Evolutionary conservation across 2,329 filamentous ascomycete species (phyloP).

Genomic region (Pseudocercospora eumusae): DNA sequence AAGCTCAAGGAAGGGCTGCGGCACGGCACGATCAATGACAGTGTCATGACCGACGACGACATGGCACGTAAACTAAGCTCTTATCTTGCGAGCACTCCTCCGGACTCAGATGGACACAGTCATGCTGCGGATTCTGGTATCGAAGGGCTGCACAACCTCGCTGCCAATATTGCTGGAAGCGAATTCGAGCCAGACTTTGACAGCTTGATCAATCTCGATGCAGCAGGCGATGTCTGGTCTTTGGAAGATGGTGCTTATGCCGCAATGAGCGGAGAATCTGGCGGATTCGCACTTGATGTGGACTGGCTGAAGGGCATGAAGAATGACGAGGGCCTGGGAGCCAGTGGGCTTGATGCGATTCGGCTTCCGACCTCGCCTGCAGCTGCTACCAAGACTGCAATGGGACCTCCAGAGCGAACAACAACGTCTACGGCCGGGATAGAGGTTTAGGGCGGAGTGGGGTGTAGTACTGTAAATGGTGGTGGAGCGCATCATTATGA

Average conservation of each 20-base stretch:
- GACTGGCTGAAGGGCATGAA: constrained; percentile 42
- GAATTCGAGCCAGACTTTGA: constrained; percentile 42
- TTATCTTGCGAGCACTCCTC: constrained; percentile 54
- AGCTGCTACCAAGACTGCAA: neutral
- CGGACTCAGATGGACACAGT: constrained; percentile 42
- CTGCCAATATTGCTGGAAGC: constrained; percentile 19
- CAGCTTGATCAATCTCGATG: constrained; percentile 42
- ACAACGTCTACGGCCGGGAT: neutral
- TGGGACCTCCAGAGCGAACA: neutral
- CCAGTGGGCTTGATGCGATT: constrained; percentile 11
- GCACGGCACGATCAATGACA: constrained; percentile 5
- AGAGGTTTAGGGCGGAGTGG: neutral
- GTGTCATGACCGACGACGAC: constrained; percentile 46
- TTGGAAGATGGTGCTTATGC: constrained; percentile 40
- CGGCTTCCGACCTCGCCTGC: neutral
- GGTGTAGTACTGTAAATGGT: neutral
- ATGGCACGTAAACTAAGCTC: constrained; percentile 51
- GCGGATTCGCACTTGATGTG: constrained; percentile 40
- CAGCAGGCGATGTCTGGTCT: constrained; percentile 38
- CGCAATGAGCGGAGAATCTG: constrained; percentile 38
- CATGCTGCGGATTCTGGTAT: constrained; percentile 12
- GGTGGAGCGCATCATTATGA: neutral
- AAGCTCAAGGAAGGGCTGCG: constrained; percentile 1
- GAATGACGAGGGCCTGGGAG: constrained; percentile 21
- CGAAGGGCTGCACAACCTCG: neutral